phyloP scores from a whole-genome alignment of 2,329 filamentous ascomycete species.

The Neopestalotiopsis clavispora region DNA sequence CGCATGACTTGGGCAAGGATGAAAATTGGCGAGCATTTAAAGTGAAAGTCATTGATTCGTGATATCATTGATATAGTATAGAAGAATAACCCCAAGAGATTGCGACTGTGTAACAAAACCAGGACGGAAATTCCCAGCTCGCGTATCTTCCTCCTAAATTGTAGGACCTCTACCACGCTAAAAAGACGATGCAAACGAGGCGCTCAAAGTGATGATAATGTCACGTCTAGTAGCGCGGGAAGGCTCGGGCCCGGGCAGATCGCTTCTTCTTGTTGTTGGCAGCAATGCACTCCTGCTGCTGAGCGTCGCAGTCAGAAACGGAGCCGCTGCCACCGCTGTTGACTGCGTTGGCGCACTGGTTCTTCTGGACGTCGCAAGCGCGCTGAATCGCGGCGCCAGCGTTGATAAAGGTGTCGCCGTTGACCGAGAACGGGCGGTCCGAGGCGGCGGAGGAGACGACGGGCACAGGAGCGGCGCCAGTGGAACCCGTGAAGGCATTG shows the following conservation, averaged over 20 bases:
- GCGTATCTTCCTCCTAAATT: not conserved
- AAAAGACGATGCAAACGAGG: not conserved
- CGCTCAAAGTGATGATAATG: no score
- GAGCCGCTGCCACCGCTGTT: slow-evolving; percentile 44
- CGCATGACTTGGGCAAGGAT: not conserved
- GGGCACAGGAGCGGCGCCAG: slow-evolving; percentile 45
- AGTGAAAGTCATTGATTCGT: not conserved
- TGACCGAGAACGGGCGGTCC: slow-evolving; percentile 55
- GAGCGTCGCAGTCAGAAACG: slow-evolving; percentile 47
- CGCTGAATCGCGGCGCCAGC: slow-evolving; percentile 49
- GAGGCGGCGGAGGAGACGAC: slow-evolving; percentile 42
- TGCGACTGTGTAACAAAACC: not conserved
- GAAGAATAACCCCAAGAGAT: not conserved
- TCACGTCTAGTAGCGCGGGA: slow-evolving; percentile 46
- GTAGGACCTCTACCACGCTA: not conserved
- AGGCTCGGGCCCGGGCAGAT: slow-evolving; percentile 49
- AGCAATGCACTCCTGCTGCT: slow-evolving; percentile 42
- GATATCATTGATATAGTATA: not conserved
- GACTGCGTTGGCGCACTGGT: slow-evolving; percentile 53
- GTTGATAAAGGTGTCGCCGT: slow-evolving; percentile 58
- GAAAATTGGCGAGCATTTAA: not conserved
- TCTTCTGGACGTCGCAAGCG: slow-evolving; percentile 56
- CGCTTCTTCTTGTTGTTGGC: slow-evolving; percentile 28
- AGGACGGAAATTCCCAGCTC: not conserved
- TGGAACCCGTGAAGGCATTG: slow-evolving; percentile 51